Percentiles rank a stretch among this genome's conserved stretches.
Conservation (phyloP, 2,329 filamentous ascomycete genomes). For the Teratosphaeriaceae sp. region DNA sequence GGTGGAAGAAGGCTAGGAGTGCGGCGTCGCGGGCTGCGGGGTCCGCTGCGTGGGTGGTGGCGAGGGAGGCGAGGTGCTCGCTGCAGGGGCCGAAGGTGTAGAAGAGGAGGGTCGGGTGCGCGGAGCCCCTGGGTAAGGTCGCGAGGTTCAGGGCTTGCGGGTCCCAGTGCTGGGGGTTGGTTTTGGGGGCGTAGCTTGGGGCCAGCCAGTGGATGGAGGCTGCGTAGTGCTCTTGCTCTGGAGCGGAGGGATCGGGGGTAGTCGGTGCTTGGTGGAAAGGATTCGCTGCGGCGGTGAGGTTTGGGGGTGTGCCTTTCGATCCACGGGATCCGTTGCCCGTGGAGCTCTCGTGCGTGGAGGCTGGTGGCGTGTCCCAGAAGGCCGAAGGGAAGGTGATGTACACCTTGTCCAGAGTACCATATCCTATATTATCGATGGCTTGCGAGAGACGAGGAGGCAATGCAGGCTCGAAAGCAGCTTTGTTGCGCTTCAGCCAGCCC, state of each 20-base stretch:
- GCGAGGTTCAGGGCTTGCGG: constrained; percentile 65
- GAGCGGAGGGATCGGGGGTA: too few species aligned
- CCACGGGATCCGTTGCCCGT: too few species aligned
- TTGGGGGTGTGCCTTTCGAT: constrained; percentile 23
- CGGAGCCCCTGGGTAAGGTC: constrained; percentile 49
- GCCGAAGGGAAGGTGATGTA: constrained; percentile 59
- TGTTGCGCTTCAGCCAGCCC: constrained; percentile 60
- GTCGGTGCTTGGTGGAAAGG: constrained; percentile 29
- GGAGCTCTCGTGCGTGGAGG: background rate
- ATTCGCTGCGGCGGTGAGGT: constrained; percentile 32
- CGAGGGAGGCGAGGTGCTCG: constrained; percentile 42
- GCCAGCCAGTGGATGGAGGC: constrained; percentile 72
- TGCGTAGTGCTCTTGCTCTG: constrained; percentile 30
- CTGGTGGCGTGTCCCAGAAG: constrained; percentile 56
- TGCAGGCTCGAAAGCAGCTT: constrained; percentile 52
- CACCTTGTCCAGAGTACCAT: constrained; percentile 68
- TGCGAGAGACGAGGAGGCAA: constrained; percentile 51
- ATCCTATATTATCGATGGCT: constrained; percentile 59
- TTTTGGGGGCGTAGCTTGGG: constrained; percentile 58
- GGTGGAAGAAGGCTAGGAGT: constrained; percentile 62
- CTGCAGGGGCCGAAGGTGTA: constrained; percentile 65
- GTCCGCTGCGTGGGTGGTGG: constrained; percentile 23
- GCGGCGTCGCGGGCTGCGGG: constrained; percentile 46
- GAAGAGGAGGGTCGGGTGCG: constrained; percentile 80
- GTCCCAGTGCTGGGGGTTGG: constrained; percentile 57